Percentiles rank a stretch among this genome's conserved stretches.
Evolutionary conservation across 306 rosid species (phyloP).

Genomic region (Heteromeles arbutifolia): DNA sequence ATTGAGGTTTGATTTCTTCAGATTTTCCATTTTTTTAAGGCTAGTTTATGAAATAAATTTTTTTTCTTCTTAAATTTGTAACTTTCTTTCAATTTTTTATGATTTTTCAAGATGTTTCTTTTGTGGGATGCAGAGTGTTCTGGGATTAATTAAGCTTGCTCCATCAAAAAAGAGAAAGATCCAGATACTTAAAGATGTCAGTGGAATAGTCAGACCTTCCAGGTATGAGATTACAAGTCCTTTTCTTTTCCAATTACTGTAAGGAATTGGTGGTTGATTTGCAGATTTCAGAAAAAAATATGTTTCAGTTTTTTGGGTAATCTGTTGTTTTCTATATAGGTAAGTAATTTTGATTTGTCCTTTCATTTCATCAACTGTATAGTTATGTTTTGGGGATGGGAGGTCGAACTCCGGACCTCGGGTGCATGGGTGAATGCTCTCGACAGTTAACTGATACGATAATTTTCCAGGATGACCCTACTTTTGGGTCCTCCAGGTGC

Average conservation of each 20-base stretch:
- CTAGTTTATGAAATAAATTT: background rate
- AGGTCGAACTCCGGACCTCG: background rate
- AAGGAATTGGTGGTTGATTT: background rate
- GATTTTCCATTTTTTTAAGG: background rate
- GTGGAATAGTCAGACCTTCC: slow-evolving; percentile 69
- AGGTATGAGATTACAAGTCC: slow-evolving; percentile 21
- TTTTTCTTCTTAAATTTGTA: background rate
- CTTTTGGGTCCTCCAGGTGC: slow-evolving; percentile 88
- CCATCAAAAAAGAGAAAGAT: slow-evolving; percentile 57
- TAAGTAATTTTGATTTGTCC: background rate
- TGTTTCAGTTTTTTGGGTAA: background rate
- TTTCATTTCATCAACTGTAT: background rate
- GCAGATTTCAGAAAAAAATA: background rate
- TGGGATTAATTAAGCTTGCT: slow-evolving; percentile 46
- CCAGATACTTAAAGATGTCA: slow-evolving; percentile 61
- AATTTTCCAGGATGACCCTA: slow-evolving; percentile 51
- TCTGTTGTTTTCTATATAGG: too few relatives aligned
- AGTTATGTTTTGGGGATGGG: background rate
- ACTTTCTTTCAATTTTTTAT: background rate
- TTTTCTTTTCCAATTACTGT: background rate
- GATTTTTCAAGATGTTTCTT: background rate
- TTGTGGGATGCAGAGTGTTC: slow-evolving; percentile 20
- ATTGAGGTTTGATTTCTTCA: slow-evolving; percentile 41
- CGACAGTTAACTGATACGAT: background rate
- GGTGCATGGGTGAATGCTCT: background rate